A percentile compares a stretch with the other conserved stretches of the same genome.
Conservation (phyloP, 495 filamentous ascomycete genomes). For the Aeminium ludgeri region DNA sequence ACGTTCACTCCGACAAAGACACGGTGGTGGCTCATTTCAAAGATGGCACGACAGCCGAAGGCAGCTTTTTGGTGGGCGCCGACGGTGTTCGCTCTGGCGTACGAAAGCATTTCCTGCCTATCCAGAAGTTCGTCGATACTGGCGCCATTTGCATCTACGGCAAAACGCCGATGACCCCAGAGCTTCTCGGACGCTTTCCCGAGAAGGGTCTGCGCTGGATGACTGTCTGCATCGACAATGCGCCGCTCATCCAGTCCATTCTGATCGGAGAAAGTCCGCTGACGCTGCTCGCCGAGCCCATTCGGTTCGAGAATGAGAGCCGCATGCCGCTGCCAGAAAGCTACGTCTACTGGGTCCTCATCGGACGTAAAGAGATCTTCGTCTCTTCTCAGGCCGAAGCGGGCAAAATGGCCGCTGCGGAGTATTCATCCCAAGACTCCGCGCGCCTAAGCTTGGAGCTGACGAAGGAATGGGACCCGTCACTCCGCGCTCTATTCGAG, state of each 20-base stretch:
- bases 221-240: slow-evolving; percentile 17
- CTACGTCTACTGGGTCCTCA: slow-evolving; percentile 25
- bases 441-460: slow-evolving; percentile 7
- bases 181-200: slow-evolving; percentile 13
- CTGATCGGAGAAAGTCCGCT: slow-evolving; percentile 12
- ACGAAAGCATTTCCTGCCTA: slow-evolving; percentile 23
- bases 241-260: slow-evolving; percentile 5
- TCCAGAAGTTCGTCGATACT: slow-evolving; percentile 18
- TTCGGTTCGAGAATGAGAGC: slow-evolving; percentile 13
- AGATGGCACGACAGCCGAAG: slow-evolving; percentile 32
- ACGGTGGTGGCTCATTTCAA: slow-evolving; percentile 33
- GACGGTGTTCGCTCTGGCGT: slow-evolving; percentile 37
- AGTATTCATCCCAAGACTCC: not conserved
- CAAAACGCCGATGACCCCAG: slow-evolving; percentile 19
- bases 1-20: slow-evolving; percentile 16
- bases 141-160: slow-evolving; percentile 18
- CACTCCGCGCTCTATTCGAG: not conserved
- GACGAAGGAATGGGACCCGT: slow-evolving; percentile 11
- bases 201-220: slow-evolving; percentile 13
- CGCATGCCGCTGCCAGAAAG: slow-evolving; percentile 13
- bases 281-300: slow-evolving; percentile 15
- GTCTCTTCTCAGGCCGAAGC: not conserved
- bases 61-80: slow-evolving; percentile 36
- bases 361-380: slow-evolving; percentile 3
- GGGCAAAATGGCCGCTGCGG: not conserved